phyloP scores from a whole-genome alignment of 495 filamentous ascomycete genomes.

The Podospora pseudocomata region DNA sequence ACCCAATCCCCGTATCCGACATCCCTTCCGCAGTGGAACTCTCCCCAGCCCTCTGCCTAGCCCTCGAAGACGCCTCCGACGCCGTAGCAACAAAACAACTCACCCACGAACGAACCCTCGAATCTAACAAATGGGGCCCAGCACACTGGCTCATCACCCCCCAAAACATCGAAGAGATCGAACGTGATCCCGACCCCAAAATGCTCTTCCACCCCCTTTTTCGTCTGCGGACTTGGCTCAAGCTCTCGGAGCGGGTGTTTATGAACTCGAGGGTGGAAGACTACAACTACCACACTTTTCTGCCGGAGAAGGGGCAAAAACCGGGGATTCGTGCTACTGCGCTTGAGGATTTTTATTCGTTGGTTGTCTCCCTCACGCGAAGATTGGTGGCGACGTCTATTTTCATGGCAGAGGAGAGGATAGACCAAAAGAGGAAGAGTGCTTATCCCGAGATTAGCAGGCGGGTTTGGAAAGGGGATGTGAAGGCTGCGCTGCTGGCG shows the following conservation, averaged over 20 bases:
- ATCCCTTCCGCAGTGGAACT: constrained; percentile 73
- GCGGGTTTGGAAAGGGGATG: constrained; percentile 54
- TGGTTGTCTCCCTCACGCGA: constrained; percentile 62
- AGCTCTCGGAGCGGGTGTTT: constrained; percentile 63
- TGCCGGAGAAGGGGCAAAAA: constrained; percentile 29
- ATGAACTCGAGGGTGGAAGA: constrained; percentile 68
- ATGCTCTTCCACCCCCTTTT: constrained; percentile 50
- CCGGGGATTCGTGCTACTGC: constrained; percentile 66
- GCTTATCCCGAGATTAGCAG: background rate
- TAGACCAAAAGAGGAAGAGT: background rate
- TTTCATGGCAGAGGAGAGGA: constrained; percentile 54
- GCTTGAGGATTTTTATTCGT: constrained; percentile 68
- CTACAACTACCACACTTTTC: constrained; percentile 61
- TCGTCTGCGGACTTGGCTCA: constrained; percentile 56
- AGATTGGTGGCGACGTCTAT: constrained; percentile 64
- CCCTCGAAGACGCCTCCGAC: constrained; percentile 68
- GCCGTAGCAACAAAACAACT: constrained; percentile 56
- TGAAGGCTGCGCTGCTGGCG: constrained; percentile 58
- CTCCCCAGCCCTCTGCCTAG: constrained; percentile 56
- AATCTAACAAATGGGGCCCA: constrained; percentile 49
- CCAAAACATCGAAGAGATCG: constrained; percentile 26
- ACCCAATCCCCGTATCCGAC: constrained; percentile 30
- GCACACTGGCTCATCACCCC: constrained; percentile 20
- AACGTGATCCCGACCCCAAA: constrained; percentile 44
- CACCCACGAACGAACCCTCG: constrained; percentile 49